Evolutionary conservation across 2,329 filamentous ascomycete species (phyloP), one percentile per base, ranked within the genome.

Genomic region (Colletotrichum falcatum): DNA sequence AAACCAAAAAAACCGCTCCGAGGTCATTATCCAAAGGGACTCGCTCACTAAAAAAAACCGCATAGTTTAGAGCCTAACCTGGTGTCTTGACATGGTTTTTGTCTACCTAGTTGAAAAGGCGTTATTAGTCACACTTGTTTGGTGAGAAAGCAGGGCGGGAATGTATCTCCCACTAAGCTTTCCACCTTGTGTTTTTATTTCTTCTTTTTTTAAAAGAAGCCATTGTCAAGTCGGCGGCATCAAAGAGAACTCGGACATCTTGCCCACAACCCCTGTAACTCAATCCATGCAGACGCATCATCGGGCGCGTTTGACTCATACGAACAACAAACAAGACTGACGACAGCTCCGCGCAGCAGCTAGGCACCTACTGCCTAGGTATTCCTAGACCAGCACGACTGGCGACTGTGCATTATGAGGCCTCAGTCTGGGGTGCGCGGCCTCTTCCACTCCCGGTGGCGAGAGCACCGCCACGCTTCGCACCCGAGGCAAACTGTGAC

Each of bases 341-440:
- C 64, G 49, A 67, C 51, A 49, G 16, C 51, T 67, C 56, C 64
- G 12, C 67, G 51, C 28, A 70, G 28, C 30, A 49, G 23, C 30
- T 39, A 26, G 35, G 35, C 30, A 33, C 30, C 7, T 33, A n/a
- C n/a, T n/a, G n/a, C n/a, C n/a, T n/a, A n/a, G n/a, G n/a, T n/a
- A n/a, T n/a, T n/a, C n/a, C n/a, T 37, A 14, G 42, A 39, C 46
- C 61, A 48, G 26, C 44, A 35, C 62, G 26, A 61, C 63, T 33
- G 44, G 16, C 37, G 42, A 16, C 37, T 9, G 7, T 23, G 35
- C 33, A 35, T 33, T 4, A 33, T 58, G 58, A 62, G 67, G 58
- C 63, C 64, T 70, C 56, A 42, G 28, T 37, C 20, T 65, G 63
- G 67, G 58, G 58, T 70, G 64, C 67, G 67, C 58, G 64, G 58